A percentile compares a stretch with the other conserved stretches of the same genome.
phyloP scores from a whole-genome alignment of 495 filamentous ascomycete species.

The Lepraria neglecta region DNA sequence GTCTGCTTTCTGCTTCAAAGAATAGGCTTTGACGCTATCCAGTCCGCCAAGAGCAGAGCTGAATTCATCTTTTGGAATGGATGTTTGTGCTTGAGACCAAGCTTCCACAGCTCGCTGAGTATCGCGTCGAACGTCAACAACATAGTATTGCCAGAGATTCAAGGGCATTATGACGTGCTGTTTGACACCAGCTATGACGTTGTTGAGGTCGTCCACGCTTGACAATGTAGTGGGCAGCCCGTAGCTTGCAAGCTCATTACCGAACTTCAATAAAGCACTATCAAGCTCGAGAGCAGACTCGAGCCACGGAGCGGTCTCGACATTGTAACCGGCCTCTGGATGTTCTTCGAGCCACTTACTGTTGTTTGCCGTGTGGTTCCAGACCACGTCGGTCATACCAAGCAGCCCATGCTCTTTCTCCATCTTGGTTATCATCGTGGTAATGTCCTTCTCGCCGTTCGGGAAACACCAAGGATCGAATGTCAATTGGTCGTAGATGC shows the following conservation, averaged over 20 bases:
- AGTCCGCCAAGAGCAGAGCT: constrained; percentile 42
- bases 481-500: constrained; percentile 81
- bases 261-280: constrained; percentile 70
- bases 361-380: constrained; percentile 97
- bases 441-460: constrained; percentile 77
- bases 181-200: constrained; percentile 79
- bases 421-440: constrained; percentile 69
- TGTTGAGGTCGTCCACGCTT: constrained; percentile 64
- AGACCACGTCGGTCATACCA: constrained; percentile 91
- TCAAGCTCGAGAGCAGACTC: constrained; percentile 84
- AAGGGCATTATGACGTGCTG: constrained; percentile 67
- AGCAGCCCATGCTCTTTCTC: constrained; percentile 78
- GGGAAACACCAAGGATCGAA: constrained; percentile 84
- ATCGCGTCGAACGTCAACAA: constrained; percentile 69
- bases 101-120: constrained; percentile 58
- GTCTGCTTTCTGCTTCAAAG: constrained; percentile 54
- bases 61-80: constrained; percentile 41
- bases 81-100: constrained; percentile 57
- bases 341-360: constrained; percentile 91
- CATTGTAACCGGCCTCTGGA: constrained; percentile 92
- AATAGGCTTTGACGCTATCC: constrained; percentile 50
- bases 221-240: constrained; percentile 69
- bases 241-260: constrained; percentile 57
- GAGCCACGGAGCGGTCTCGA: constrained; percentile 88
- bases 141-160: constrained; percentile 90